phyloP scores from a whole-genome alignment of 208 protist species.

The Trypanosoma boissoni region DNA sequence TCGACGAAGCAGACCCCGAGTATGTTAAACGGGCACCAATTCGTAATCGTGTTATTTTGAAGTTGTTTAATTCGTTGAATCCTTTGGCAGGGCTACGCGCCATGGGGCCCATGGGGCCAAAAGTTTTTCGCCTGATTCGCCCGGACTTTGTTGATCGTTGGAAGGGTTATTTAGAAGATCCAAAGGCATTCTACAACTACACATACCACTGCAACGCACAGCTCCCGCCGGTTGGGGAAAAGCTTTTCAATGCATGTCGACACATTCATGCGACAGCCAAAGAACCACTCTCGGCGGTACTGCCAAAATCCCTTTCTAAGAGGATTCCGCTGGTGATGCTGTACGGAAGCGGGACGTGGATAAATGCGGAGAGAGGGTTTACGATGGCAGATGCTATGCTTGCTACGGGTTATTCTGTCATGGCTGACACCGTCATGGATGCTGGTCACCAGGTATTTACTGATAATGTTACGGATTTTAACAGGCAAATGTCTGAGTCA shows the following conservation, averaged over 20 bases:
- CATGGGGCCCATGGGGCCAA: constrained; percentile 41
- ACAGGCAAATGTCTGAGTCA: constrained; percentile 27
- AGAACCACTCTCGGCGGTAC: constrained; percentile 32
- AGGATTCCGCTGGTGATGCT: constrained; percentile 35
- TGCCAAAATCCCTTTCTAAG: constrained; percentile 28
- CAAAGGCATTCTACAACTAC: constrained; percentile 61
- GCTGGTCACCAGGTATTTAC: constrained; percentile 61
- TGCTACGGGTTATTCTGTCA: constrained; percentile 24
- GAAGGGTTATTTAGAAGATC: constrained; percentile 34
- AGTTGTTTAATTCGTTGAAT: constrained; percentile 34
- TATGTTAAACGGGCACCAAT: constrained; percentile 28
- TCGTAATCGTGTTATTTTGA: constrained; percentile 22
- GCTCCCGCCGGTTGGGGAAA: constrained; percentile 39
- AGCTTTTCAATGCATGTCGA: constrained; percentile 53
- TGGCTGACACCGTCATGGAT: constrained; percentile 32
- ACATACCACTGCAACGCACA: constrained; percentile 76
- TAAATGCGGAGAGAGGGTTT: constrained; percentile 29
- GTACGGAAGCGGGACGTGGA: constrained; percentile 53
- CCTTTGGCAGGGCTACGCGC: constrained; percentile 43
- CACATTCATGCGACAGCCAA: constrained; percentile 50
- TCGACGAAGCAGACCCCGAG: constrained; percentile 27
- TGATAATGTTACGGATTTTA: constrained; percentile 43
- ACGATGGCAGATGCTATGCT: constrained; percentile 38
- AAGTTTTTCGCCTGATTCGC: constrained; percentile 35
- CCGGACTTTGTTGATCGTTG: constrained; percentile 60